A percentile compares a stretch with the other conserved stretches of the same genome.
phyloP scores from a whole-genome alignment of 352 stramenopile genomes.

The Phytophthora hibernalis region DNA sequence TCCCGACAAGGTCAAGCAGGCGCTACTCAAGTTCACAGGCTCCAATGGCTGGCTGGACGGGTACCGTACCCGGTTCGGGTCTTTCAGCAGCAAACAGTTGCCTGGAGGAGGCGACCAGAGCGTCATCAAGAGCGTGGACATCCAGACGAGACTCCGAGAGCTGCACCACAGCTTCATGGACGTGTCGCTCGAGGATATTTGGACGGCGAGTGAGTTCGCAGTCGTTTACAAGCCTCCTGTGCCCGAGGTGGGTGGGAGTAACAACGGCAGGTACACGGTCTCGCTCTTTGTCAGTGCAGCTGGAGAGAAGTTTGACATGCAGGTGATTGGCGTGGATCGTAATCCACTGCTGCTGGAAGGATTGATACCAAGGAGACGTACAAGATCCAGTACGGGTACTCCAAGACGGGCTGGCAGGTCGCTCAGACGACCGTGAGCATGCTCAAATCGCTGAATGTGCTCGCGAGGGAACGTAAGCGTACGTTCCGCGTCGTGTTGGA shows the following conservation, averaged over 20 bases:
- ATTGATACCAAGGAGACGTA: constrained; percentile 69
- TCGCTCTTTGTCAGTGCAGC: constrained; percentile 82
- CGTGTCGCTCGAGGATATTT: constrained; percentile 82
- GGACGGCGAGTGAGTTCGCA: constrained; percentile 80
- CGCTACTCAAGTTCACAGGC: constrained; percentile 76
- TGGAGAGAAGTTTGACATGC: constrained; percentile 83
- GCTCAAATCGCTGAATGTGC: constrained; percentile 81
- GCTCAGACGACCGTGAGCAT: constrained; percentile 81
- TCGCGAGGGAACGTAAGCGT: constrained; percentile 73
- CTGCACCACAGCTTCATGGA: constrained; percentile 71
- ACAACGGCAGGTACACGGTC: constrained; percentile 65
- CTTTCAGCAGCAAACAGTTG: constrained; percentile 81
- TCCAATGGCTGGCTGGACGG: constrained; percentile 89
- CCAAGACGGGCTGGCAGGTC: constrained; percentile 84
- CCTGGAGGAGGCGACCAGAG: constrained; percentile 46
- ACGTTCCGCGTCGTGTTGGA: constrained; percentile 86
- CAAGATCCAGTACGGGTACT: constrained; percentile 82
- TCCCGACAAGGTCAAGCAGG: constrained; percentile 77
- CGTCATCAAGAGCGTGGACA: constrained; percentile 87
- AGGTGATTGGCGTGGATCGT: constrained; percentile 79
- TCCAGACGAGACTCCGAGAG: constrained; percentile 85
- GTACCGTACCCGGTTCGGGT: constrained; percentile 85
- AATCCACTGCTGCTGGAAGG: constrained; percentile 63
- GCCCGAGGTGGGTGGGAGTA: constrained; percentile 2
- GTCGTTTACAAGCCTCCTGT: constrained; percentile 60